Evolutionary conservation across 371 early-diverging fungal species (phyloP).

Genomic region (Rhizopus stolonifer): DNA sequence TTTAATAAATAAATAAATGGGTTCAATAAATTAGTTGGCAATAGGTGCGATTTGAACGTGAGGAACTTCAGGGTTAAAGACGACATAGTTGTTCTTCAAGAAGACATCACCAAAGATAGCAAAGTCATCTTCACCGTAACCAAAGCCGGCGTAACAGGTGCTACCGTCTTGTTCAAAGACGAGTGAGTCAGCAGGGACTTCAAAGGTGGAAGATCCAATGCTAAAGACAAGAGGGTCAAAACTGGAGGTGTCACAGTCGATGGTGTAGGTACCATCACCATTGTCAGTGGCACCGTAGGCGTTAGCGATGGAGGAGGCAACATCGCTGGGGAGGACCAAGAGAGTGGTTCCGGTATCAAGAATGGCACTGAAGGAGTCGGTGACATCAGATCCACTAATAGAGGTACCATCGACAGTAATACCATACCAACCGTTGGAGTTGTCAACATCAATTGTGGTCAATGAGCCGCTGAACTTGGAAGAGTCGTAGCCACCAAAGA

Average conservation of each 20-base stretch:
- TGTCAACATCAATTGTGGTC: constrained; percentile 44
- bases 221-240: constrained; percentile 12
- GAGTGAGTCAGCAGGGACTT: constrained; percentile 9
- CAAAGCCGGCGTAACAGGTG: constrained; percentile 20
- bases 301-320: constrained; percentile 23
- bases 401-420: constrained; percentile 28
- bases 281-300: constrained; percentile 15
- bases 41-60: constrained; percentile 23
- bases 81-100: constrained; percentile 43
- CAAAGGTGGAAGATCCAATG: constrained; percentile 10
- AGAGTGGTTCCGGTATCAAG: constrained; percentile 56
- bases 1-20: too few species aligned
- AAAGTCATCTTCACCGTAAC: constrained; percentile 15
- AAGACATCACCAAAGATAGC: constrained; percentile 47
- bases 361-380: constrained; percentile 23
- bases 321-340: constrained; percentile 42
- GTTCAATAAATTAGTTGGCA: not conserved
- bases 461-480: constrained; percentile 45
- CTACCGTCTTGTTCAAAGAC: constrained; percentile 13
- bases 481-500: constrained; percentile 43
- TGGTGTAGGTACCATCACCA: constrained; percentile 23
- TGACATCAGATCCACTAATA: not conserved
- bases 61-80: constrained; percentile 30
- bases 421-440: constrained; percentile 12
- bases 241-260: constrained; percentile 16